A percentile compares a stretch with the other conserved stretches of the same genome.
Conservation (phyloP, 345 rosid species). For the Eucalyptus cladocalyx region DNA sequence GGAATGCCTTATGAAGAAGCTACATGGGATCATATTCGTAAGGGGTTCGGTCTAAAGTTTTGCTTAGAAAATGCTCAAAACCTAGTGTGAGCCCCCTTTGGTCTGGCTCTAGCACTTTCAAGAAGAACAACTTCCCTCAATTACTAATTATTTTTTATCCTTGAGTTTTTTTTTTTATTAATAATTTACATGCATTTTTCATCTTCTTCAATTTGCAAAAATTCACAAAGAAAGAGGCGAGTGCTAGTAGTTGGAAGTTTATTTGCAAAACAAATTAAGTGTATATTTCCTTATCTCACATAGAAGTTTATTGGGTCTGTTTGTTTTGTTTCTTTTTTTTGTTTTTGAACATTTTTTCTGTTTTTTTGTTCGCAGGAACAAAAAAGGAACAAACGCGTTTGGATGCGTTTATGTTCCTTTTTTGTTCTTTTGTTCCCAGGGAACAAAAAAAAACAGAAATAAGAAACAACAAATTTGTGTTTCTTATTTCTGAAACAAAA, state of each 20-base stretch:
- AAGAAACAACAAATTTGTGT: too few relatives aligned
- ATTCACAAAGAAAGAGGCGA: background rate
- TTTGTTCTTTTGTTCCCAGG: too few relatives aligned
- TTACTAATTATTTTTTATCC: background rate
- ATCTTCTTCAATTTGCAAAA: background rate
- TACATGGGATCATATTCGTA: rapidly evolving
- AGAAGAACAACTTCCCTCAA: background rate
- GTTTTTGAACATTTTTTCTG: too few relatives aligned
- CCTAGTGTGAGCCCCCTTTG: background rate
- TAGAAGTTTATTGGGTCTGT: too few relatives aligned
- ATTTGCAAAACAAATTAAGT: too few relatives aligned
- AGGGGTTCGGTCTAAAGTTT: background rate
- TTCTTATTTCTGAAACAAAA: too few relatives aligned
- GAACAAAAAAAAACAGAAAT: too few relatives aligned
- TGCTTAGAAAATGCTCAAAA: background rate
- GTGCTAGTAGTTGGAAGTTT: background rate
- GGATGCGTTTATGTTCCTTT: too few relatives aligned
- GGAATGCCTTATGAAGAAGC: background rate
- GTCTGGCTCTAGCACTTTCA: background rate
- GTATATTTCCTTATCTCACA: too few relatives aligned
- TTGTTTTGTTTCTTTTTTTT: too few relatives aligned
- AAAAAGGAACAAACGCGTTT: too few relatives aligned
- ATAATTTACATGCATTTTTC: background rate
- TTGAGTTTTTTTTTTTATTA: background rate
- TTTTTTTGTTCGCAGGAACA: too few relatives aligned